phyloP scores from a whole-genome alignment of 2,329 filamentous ascomycete species.

The Colletotrichum camelliae region DNA sequence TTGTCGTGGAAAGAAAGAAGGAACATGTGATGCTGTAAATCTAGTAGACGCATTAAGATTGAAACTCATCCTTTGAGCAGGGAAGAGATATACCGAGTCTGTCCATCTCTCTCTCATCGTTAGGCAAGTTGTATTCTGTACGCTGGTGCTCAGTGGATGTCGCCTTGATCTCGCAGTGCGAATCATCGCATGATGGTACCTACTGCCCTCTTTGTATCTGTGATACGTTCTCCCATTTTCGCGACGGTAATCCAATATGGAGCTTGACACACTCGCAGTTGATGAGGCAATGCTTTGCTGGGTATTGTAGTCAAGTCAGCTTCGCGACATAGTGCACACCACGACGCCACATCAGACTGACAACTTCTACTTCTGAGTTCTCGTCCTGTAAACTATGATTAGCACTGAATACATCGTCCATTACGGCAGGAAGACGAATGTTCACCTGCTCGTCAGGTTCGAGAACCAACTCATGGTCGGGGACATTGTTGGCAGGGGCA shows the following conservation, averaged over 20 bases:
- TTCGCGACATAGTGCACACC: not conserved
- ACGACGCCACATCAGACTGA: not conserved
- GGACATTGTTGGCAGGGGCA: not conserved
- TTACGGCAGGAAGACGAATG: no score
- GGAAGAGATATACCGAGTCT: conserved; percentile 18
- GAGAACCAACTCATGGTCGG: not conserved
- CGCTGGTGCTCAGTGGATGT: no score
- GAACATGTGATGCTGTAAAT: not conserved
- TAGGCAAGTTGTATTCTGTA: conserved; percentile 16
- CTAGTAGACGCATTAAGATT: not conserved
- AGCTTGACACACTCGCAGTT: not conserved
- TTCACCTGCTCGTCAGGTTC: not conserved
- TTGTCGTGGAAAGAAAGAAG: not conserved
- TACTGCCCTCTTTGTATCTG: conserved; percentile 9
- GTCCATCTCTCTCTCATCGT: conserved; percentile 18
- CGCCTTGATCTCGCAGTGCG: not conserved
- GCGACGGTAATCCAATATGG: not conserved
- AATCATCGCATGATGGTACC: fast-evolving
- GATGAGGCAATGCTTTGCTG: not conserved
- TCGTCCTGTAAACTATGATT: not conserved
- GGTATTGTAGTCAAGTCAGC: not conserved
- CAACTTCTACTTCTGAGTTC: not conserved
- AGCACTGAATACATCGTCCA: fast-evolving
- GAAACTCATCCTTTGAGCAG: not conserved
- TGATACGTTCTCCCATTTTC: not conserved